Conservation (phyloP, 2,329 filamentous ascomycete genomes). For the Botrytis tulipae region DNA sequence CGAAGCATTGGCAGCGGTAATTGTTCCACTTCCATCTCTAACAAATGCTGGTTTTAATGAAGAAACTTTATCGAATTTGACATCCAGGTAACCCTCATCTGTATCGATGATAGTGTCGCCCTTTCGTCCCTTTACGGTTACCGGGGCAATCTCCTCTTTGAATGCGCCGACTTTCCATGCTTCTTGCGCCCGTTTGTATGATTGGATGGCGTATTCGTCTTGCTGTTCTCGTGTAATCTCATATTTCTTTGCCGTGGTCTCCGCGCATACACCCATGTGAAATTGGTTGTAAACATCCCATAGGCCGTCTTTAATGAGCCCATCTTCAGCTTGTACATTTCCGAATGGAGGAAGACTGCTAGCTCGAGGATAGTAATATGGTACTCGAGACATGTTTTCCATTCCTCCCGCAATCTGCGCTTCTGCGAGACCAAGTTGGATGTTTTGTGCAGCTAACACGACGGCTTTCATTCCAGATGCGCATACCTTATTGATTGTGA, state of each 20-base stretch:
- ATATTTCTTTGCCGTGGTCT: constrained; percentile 89
- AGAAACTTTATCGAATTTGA: constrained; percentile 83
- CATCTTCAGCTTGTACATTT: constrained; percentile 83
- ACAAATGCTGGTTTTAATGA: constrained; percentile 90
- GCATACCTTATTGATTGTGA: constrained; percentile 98
- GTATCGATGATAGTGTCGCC: constrained; percentile 75
- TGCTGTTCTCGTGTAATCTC: constrained; percentile 79
- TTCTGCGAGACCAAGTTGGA: constrained; percentile 85
- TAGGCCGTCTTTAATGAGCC: constrained; percentile 88
- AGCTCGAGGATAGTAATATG: constrained; percentile 84
- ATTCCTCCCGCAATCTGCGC: constrained; percentile 92
- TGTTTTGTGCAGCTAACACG: constrained; percentile 85
- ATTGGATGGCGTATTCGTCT: constrained; percentile 85
- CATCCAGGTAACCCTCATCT: constrained; percentile 85
- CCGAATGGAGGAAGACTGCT: constrained; percentile 82
- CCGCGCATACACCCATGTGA: constrained; percentile 97
- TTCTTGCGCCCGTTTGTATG: constrained; percentile 84
- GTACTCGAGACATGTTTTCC: constrained; percentile 96
- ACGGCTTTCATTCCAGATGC: constrained; percentile 93
- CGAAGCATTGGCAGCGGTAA: constrained; percentile 92
- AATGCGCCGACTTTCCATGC: constrained; percentile 84
- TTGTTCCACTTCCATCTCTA: constrained; percentile 78
- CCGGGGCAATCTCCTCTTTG: constrained; percentile 84
- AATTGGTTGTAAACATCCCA: constrained; percentile 97
- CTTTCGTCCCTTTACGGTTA: constrained; percentile 81